Evolutionary conservation across 2,329 filamentous ascomycete genomes (phyloP).

Genomic region (Trichoderma breve): DNA sequence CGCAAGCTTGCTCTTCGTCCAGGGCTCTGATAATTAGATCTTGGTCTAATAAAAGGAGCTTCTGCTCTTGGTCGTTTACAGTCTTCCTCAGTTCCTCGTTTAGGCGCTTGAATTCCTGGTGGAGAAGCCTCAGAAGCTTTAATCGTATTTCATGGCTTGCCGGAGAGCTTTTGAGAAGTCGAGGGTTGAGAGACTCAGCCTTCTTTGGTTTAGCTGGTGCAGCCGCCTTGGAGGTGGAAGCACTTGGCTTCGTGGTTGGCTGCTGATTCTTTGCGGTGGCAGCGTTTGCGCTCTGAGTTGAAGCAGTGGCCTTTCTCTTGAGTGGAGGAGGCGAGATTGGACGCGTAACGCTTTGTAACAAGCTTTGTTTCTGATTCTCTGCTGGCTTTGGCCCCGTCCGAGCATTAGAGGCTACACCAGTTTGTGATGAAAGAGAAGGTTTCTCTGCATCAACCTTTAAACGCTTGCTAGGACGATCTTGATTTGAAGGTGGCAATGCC

Average conservation of each 20-base stretch:
- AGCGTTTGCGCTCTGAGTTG: conserved; percentile 12
- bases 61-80: conserved; percentile 46
- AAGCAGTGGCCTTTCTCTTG: conserved; percentile 27
- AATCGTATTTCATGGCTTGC: conserved; percentile 56
- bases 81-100: conserved; percentile 61
- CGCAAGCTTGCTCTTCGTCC: conserved; percentile 76
- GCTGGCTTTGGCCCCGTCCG: neutral
- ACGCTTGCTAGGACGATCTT: conserved; percentile 34
- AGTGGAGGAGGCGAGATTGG: conserved; percentile 37
- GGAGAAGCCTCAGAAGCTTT: conserved; percentile 60
- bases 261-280: conserved; percentile 19
- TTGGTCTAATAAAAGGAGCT: conserved; percentile 59
- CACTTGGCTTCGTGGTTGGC: neutral
- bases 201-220: conserved; percentile 28
- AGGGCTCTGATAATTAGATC: conserved; percentile 66
- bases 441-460: conserved; percentile 27
- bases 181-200: conserved; percentile 63
- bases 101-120: conserved; percentile 64
- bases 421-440: neutral
- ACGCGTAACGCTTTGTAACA: conserved; percentile 28
- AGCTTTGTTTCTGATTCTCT: neutral
- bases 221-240: conserved; percentile 21
- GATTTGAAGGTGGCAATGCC: conserved; percentile 22
- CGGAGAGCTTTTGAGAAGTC: conserved; percentile 58
- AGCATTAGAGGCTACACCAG: neutral